These are phyloP conservation scores for Arachis monticola DNA, from an alignment of 331 rosid genomes.

Conservation along the genomic window DNA sequence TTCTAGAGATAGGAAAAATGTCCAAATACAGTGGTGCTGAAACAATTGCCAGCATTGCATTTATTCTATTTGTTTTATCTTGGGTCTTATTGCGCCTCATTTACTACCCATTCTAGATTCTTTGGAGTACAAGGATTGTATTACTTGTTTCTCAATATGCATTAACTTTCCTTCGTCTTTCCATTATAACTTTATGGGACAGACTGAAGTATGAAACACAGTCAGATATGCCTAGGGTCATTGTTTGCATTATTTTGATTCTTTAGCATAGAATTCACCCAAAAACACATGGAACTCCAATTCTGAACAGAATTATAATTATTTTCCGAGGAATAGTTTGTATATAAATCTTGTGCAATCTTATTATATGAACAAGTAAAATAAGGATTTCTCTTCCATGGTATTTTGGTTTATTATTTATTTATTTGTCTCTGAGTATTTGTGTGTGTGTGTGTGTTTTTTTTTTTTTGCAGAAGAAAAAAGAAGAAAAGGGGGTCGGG, in stretches of 20 bases:
- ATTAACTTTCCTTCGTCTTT: constrained; percentile 12
- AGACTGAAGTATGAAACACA: constrained; percentile 18
- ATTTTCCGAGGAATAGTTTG: constrained; percentile 2
- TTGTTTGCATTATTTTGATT: constrained; percentile 32
- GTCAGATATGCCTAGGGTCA: constrained; percentile 9
- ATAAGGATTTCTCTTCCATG: background rate
- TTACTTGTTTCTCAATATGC: constrained; percentile 15
- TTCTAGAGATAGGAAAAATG: constrained; percentile 97
- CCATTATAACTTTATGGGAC: constrained; percentile 9
- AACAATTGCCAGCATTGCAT: constrained; percentile 75
- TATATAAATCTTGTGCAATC: constrained; percentile 13
- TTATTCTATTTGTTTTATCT: constrained; percentile 80
- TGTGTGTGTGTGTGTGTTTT: background rate
- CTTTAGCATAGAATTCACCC: constrained; percentile 17
- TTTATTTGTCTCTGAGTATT: too few relatives aligned
- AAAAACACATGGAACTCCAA: background rate
- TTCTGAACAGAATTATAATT: constrained; percentile 24
- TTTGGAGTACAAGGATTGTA: constrained; percentile 96
- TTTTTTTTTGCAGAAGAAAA: too few relatives aligned
- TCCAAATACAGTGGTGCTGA: constrained; percentile 94
- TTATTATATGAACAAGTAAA: constrained; percentile 21
- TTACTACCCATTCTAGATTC: constrained; percentile 97
- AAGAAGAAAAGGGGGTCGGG: too few relatives aligned
- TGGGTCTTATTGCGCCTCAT: constrained; percentile 96
- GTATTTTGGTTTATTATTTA: background rate